phyloP scores from a whole-genome alignment of 352 stramenopile species.

The Globisporangium irregulare region DNA sequence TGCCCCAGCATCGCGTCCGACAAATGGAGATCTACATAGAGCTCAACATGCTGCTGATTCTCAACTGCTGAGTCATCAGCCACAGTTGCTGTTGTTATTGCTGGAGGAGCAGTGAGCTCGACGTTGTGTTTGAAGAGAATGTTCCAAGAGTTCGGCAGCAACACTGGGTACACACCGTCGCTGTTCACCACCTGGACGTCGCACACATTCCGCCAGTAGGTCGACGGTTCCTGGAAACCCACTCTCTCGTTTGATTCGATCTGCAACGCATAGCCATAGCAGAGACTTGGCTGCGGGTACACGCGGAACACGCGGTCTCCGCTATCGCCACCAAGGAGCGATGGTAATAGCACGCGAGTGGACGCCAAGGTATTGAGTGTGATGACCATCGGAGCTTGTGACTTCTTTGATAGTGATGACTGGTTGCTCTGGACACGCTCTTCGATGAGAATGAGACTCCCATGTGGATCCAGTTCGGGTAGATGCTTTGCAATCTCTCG shows the following conservation, averaged over 20 bases:
- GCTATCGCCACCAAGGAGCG: slow-evolving; percentile 7
- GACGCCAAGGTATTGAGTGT: slow-evolving; percentile 42
- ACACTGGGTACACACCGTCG: slow-evolving; percentile 41
- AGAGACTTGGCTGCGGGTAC: slow-evolving; percentile 35
- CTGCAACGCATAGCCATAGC: slow-evolving; percentile 59
- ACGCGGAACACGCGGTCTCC: slow-evolving; percentile 42
- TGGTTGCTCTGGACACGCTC: slow-evolving; percentile 18
- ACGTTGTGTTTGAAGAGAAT: slow-evolving; percentile 62
- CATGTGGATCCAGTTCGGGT: slow-evolving; percentile 33
- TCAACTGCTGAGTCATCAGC: not conserved
- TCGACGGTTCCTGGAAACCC: slow-evolving; percentile 37
- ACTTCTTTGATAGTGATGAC: not conserved
- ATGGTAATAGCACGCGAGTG: slow-evolving; percentile 26
- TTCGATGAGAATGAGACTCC: slow-evolving; percentile 50
- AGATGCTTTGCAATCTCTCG: slow-evolving; percentile 18
- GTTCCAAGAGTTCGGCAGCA: slow-evolving; percentile 50
- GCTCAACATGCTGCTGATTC: slow-evolving; percentile 19
- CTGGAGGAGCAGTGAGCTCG: slow-evolving; percentile 23
- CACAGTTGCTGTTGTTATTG: not conserved
- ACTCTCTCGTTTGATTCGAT: slow-evolving; percentile 42
- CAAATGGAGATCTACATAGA: slow-evolving; percentile 59
- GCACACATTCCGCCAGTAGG: slow-evolving; percentile 44
- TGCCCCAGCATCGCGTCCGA: slow-evolving; percentile 41
- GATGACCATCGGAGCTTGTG: slow-evolving; percentile 20
- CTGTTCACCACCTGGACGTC: slow-evolving; percentile 46